phyloP scores from a whole-genome alignment of 306 rosid genomes.

The Mimosa bimucronata region DNA sequence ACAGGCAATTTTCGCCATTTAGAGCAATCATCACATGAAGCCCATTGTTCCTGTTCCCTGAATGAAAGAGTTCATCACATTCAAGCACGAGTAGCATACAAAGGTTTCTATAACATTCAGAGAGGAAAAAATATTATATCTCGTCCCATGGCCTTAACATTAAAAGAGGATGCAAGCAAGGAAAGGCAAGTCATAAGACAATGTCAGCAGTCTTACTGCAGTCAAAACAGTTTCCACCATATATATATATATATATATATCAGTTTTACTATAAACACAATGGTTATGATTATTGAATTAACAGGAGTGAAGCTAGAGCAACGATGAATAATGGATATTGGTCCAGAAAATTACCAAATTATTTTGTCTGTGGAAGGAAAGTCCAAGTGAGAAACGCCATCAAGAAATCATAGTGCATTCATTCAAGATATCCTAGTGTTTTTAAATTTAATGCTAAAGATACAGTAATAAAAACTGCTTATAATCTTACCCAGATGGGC shows the following conservation, averaged over 20 bases:
- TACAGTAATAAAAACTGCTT: constrained; percentile 7
- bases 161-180: not conserved
- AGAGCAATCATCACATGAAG: constrained; percentile 90
- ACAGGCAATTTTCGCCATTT: constrained; percentile 94
- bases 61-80: constrained; percentile 31
- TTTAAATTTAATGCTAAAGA: constrained; percentile 25
- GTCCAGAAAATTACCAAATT: too few species aligned
- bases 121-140: not conserved
- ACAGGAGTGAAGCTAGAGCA: too few species aligned
- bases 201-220: not conserved
- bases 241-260: not conserved
- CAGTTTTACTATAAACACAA: too few species aligned
- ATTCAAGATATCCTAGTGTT: constrained; percentile 14
- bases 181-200: not conserved
- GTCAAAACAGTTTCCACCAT: not conserved
- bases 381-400: constrained; percentile 10
- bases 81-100: constrained; percentile 41
- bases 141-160: not conserved
- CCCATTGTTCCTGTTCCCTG: constrained; percentile 93
- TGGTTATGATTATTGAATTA: too few species aligned
- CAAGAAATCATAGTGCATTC: not conserved
- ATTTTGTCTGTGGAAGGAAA: constrained; percentile 1
- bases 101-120: not conserved
- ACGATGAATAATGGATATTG: too few species aligned
- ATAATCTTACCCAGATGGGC: constrained; percentile 74